Base-by-base conservation (phyloP, 2,329 filamentous ascomycete species). In the Pseudofabraea citricarpa region DNA sequence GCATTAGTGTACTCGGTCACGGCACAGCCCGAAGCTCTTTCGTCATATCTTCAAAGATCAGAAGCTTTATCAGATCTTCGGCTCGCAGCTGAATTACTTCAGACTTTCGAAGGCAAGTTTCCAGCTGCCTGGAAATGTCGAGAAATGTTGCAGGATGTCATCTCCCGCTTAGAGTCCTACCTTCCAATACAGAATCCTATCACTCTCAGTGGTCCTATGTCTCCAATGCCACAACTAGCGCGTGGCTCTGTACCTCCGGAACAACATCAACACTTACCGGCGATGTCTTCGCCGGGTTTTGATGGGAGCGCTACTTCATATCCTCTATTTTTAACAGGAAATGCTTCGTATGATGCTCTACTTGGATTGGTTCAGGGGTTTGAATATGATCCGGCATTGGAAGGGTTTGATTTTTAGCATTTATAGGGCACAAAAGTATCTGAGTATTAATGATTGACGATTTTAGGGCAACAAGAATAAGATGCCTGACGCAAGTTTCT, bases 1-100 rank as follows among this genome's bases (percentile, higher is more conserved):
- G 66, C 68, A 1, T 58, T 71, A 4, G 64, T 71, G 23, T 72
- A 72, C 44, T 63, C 68, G 1, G 64, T 63, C 2, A 71, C 65
- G 0, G 66, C 60, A 1, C 64, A 66, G 35, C 64, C 64, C 0
- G 60, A 68, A 7, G 18, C 35, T 4, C 32, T 41, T 7, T 16
- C 29, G 8, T 41, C 40, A 18, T 31, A 33, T 24, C 27, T 41
- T 1, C 29, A 35, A 31, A 27, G 32, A 4, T 33, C 40, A 4
- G 40, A 41, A 23, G 40, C 40, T 6, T 29, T 41, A 22, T 22
- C 19, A n/a, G 40, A 41, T 24, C 16, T 41, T 15, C 27, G 32
- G 4, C 18, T 41, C 3, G 40, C 40, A 23, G 32, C 32, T 6
- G 40, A 41, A 13, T 15, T 41, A 8, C 18, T 41, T 3, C 27